A percentile compares a stretch with the other conserved stretches of the same genome.
These are phyloP conservation scores for Pythium biforme DNA, from an alignment of 352 stramenopile species.

Conservation along the genomic window DNA sequence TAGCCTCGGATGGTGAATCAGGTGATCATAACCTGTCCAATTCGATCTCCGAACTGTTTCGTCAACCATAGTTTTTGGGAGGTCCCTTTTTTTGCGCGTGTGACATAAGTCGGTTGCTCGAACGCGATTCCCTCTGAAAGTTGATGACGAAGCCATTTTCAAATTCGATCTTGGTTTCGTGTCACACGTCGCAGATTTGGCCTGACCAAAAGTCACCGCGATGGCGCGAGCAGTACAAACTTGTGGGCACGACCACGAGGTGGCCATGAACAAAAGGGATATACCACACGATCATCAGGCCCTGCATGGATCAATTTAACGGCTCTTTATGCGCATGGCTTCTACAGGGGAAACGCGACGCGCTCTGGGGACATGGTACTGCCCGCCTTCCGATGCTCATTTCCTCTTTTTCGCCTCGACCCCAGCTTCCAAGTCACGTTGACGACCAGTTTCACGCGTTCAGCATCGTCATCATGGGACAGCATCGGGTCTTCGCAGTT, in stretches of 20 bases:
- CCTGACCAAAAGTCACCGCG: neutral
- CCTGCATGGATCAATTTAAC: neutral
- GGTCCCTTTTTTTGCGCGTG: neutral
- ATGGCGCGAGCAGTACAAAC: conserved; percentile 5
- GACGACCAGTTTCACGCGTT: too few relatives aligned
- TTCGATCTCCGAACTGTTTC: neutral
- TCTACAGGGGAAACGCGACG: conserved; percentile 1
- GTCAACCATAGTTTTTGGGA: neutral
- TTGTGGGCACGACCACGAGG: conserved; percentile 1
- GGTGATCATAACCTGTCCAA: neutral
- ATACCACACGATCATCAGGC: too few relatives aligned
- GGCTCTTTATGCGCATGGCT: neutral
- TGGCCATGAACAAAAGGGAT: neutral
- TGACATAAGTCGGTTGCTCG: neutral
- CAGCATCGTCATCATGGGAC: neutral
- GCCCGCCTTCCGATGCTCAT: neutral
- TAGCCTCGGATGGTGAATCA: neutral
- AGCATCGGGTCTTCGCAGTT: neutral
- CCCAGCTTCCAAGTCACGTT: too few relatives aligned
- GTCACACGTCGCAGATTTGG: conserved; percentile 4
- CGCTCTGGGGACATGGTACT: neutral
- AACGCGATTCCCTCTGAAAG: conserved; percentile 1
- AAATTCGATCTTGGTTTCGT: neutral
- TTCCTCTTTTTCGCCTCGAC: neutral
- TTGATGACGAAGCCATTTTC: conserved; percentile 8